Conservation (phyloP, 129 eudicot species). For the Kitagawia praeruptora region DNA sequence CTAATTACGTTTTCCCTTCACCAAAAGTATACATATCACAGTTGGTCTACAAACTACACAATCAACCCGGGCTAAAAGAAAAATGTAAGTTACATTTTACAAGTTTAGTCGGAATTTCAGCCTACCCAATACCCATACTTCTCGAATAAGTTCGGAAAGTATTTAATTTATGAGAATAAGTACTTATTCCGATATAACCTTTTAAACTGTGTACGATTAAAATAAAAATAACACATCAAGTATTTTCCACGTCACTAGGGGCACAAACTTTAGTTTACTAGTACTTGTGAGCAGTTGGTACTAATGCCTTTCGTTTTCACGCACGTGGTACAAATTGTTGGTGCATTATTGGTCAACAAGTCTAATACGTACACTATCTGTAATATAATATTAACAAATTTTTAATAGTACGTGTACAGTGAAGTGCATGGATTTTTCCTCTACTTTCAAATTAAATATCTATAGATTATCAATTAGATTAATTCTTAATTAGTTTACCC, state of each 20-base stretch:
- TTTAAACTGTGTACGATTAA: too few species aligned
- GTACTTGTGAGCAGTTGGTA: background rate
- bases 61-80: too few species aligned
- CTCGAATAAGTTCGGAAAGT: too few species aligned
- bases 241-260: background rate
- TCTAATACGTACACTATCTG: background rate
- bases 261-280: background rate
- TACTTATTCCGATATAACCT: too few species aligned
- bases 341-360: conserved; percentile 6
- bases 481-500: background rate
- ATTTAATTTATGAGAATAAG: too few species aligned
- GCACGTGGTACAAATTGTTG: background rate
- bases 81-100: too few species aligned
- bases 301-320: background rate
- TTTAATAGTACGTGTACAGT: background rate
- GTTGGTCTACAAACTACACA: too few species aligned
- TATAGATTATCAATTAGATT: background rate
- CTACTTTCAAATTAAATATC: background rate
- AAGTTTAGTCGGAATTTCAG: too few species aligned
- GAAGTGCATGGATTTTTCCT: background rate
- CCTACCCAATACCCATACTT: too few species aligned
- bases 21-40: too few species aligned
- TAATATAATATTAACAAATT: background rate
- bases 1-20: too few species aligned
- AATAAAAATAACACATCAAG: background rate